Base-by-base conservation (phyloP, 1,284 basidiomycete species). In the Inonotus hispidus region DNA sequence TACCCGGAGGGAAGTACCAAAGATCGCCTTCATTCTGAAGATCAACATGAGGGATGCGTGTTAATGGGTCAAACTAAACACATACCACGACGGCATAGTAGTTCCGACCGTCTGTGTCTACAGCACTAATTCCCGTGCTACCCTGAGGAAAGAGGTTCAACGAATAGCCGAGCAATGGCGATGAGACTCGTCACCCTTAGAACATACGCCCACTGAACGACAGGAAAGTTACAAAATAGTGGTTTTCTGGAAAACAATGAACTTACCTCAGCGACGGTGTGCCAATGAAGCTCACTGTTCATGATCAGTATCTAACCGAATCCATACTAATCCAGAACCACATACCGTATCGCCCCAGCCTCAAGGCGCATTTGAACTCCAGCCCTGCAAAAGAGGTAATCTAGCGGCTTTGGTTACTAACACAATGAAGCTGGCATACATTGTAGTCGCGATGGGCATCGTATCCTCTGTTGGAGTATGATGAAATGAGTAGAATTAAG, bases 351-450 rank as follows among this genome's bases (percentile, higher is more conserved):
- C 0, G 82, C 82, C 13, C 86, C 87, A 52, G 81, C 72, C 69
- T 86, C 79, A 23, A 89, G 73, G 23, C 86, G 80, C 86, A 88
- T 87, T 67, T 89, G 82, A 10, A 88, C 87, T 39, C 83, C 80
- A 10, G 87, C 84, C 73, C 88, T 81, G 37, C n/a, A n/a, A 16
- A n/a, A 43, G 75, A 38, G 29, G 50, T 38, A n/a, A 7, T 21
- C 47, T n/a, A 43, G 19, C 8, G 7, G 38, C 35, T 53, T 38
- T 50, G 61, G 52, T 10, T n/a, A n/a, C 2, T 27, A 37, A 46
- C 41, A 54, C 19, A 23, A 7, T 16, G 13, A 21, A 21, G 38
- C 8, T 21, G 16, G 67, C 72, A 63, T 65, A 84, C 82, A 60
- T 59, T 39, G 53, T 77, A 49, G 75, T 79, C 11, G 85, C 84